Conservation (phyloP, 2,329 filamentous ascomycete species). For the Colletotrichum magnum region DNA sequence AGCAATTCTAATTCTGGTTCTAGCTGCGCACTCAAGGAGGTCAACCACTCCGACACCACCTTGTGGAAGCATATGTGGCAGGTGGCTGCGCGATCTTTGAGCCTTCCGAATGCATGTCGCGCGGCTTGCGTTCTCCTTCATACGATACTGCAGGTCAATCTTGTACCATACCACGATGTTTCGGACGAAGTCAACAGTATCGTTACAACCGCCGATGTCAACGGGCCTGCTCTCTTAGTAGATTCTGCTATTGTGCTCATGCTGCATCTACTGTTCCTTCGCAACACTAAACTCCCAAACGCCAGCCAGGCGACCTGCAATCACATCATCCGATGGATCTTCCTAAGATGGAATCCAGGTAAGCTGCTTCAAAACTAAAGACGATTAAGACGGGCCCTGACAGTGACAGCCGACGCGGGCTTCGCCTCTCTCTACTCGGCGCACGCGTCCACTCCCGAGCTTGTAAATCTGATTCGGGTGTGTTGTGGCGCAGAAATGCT, state of each 20-base stretch:
- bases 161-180: slow-evolving; percentile 78
- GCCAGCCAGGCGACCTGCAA: slow-evolving; percentile 77
- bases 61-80: slow-evolving; percentile 84
- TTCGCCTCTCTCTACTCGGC: slow-evolving; percentile 76
- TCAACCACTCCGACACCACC: slow-evolving; percentile 51
- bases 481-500: slow-evolving; percentile 71
- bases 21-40: slow-evolving; percentile 50
- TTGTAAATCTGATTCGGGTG: slow-evolving; percentile 77
- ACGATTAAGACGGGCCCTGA: slow-evolving; percentile 5
- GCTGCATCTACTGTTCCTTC: slow-evolving; percentile 75
- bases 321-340: slow-evolving; percentile 85
- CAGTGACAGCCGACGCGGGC: slow-evolving; percentile 70
- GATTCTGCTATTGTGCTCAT: slow-evolving; percentile 85
- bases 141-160: slow-evolving; percentile 73
- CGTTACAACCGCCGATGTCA: slow-evolving; percentile 82
- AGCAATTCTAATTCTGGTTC: slow-evolving; percentile 42
- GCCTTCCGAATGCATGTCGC: slow-evolving; percentile 79
- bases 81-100: slow-evolving; percentile 77
- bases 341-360: slow-evolving; percentile 88
- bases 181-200: slow-evolving; percentile 80
- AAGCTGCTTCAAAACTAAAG: slow-evolving; percentile 48
- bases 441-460: slow-evolving; percentile 75
- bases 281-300: slow-evolving; percentile 77
- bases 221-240: slow-evolving; percentile 82
- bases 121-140: slow-evolving; percentile 82